phyloP scores from a whole-genome alignment of 2,329 filamentous ascomycete species.

The Blastomyces parvus region DNA sequence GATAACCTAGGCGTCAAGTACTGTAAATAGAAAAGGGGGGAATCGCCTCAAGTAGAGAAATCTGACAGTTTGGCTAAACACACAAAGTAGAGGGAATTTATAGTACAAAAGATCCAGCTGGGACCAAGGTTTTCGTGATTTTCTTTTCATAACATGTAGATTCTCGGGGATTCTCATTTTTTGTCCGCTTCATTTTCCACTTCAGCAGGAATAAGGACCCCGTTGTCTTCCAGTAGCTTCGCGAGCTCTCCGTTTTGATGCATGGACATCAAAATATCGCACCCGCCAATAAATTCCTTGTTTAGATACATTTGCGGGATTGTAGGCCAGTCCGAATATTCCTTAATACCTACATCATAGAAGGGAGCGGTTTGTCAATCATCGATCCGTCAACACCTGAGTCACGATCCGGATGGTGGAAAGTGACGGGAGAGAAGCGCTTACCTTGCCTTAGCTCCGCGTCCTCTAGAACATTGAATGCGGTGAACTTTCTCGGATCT shows the following conservation, averaged over 20 bases:
- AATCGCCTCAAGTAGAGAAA: neutral
- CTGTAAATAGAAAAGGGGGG: neutral
- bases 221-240: conserved; percentile 85
- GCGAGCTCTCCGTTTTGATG: conserved; percentile 91
- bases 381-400: neutral
- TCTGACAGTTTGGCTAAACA: neutral
- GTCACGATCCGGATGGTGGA: neutral
- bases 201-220: conserved; percentile 62
- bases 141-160: neutral
- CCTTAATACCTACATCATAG: conserved; percentile 58
- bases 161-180: neutral
- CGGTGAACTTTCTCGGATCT: conserved; percentile 91
- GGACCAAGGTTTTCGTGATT: neutral
- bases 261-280: conserved; percentile 94
- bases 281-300: conserved; percentile 95
- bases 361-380: conserved; percentile 7
- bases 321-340: conserved; percentile 98
- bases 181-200: conserved; percentile 19
- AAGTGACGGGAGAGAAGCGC: conserved; percentile 15
- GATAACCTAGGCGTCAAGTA: neutral
- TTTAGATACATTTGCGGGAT: conserved; percentile 94
- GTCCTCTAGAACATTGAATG: conserved; percentile 95
- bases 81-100: neutral
- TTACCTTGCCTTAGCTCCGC: conserved; percentile 70
- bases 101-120: neutral